Percentiles rank a stretch among this genome's conserved stretches.
phyloP scores from a whole-genome alignment of 192 early-diverging fungal genomes.

The Backusella circina region DNA sequence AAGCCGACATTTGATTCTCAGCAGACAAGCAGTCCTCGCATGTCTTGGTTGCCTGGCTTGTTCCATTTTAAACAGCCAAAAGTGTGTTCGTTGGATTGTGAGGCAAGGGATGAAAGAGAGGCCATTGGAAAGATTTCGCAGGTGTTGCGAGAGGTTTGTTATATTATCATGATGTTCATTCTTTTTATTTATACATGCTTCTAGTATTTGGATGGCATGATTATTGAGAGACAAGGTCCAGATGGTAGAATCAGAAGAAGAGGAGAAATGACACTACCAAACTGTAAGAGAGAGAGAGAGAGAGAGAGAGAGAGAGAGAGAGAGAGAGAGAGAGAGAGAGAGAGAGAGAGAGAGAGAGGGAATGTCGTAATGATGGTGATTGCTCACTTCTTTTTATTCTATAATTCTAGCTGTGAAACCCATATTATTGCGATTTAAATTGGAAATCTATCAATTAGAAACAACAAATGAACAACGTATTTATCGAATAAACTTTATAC shows the following conservation, averaged over 20 bases:
- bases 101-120: not conserved
- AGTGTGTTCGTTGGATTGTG: not conserved
- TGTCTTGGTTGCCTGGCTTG: slow-evolving; percentile 19
- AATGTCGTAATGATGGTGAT: no score
- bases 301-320: not conserved
- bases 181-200: not conserved
- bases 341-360: no score
- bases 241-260: slow-evolving; percentile 17
- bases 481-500: slow-evolving; percentile 15
- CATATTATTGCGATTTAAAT: slow-evolving; percentile 11
- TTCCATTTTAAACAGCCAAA: slow-evolving; percentile 29
- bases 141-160: slow-evolving; percentile 17
- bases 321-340: not conserved
- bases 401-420: not conserved
- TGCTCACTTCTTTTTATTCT: not conserved
- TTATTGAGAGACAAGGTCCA: slow-evolving; percentile 12
- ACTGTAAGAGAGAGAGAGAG: not conserved
- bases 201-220: slow-evolving; percentile 15
- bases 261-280: slow-evolving; percentile 20
- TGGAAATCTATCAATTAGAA: slow-evolving; percentile 3
- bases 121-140: slow-evolving; percentile 17
- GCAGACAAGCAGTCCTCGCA: not conserved
- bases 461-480: not conserved
- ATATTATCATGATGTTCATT: not conserved
- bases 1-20: no score